Evolutionary conservation across 2,329 filamentous ascomycete species (phyloP).

Genomic region (Hymenoscyphus repandus): DNA sequence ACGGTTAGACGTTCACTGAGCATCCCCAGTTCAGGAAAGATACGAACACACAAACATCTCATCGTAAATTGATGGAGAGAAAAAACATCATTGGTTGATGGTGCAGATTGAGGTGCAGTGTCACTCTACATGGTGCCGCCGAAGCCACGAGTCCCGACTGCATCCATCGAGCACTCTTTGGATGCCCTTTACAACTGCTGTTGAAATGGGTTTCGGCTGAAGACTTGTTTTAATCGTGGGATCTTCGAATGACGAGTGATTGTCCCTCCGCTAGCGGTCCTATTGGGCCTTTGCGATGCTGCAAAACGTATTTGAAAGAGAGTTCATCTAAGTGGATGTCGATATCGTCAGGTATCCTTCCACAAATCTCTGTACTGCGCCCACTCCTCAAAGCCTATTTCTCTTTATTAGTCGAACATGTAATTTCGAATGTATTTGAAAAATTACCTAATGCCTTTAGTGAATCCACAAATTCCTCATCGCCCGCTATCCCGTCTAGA

Average conservation of each 20-base stretch:
- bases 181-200: too few relatives aligned
- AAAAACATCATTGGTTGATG: background rate
- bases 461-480: constrained; percentile 35
- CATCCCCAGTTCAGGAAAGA: background rate
- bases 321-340: background rate
- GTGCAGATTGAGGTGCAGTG: background rate
- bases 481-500: constrained; percentile 49
- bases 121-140: too few relatives aligned
- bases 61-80: background rate
- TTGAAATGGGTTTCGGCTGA: too few relatives aligned
- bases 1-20: background rate
- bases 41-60: background rate
- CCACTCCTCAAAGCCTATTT: constrained; percentile 52
- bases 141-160: too few relatives aligned
- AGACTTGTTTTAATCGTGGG: too few relatives aligned
- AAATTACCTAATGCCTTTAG: constrained; percentile 48
- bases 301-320: too few relatives aligned
- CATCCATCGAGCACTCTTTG: too few relatives aligned
- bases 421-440: background rate
- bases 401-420: constrained; percentile 5
- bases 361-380: constrained; percentile 52
- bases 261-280: too few relatives aligned
- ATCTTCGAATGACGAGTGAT: too few relatives aligned
- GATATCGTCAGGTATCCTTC: constrained; percentile 32
- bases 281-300: too few relatives aligned